phyloP scores from a whole-genome alignment of 208 protist species.

The Lotmaria passim region DNA sequence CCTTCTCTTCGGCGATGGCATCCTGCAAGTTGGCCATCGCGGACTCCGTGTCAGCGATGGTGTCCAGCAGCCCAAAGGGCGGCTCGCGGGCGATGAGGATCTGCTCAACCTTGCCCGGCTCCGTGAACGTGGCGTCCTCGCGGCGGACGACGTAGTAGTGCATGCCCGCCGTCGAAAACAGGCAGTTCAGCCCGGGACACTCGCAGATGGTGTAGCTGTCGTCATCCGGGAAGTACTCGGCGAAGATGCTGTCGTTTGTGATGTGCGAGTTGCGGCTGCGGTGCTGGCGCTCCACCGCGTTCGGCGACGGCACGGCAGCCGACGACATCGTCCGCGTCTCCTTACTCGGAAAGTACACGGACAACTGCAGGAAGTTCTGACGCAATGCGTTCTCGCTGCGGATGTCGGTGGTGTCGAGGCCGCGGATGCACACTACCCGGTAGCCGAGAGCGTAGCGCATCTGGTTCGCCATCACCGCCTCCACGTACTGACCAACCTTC shows the following conservation, averaged over 20 bases:
- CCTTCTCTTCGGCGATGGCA: conserved; percentile 73
- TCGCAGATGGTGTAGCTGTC: conserved; percentile 47
- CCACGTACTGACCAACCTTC: conserved; percentile 57
- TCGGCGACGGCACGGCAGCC: conserved; percentile 2
- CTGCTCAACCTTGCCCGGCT: conserved; percentile 51
- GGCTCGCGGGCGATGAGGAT: conserved; percentile 72
- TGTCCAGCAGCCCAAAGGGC: conserved; percentile 54
- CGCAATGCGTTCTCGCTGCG: conserved; percentile 40
- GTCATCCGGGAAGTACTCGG: conserved; percentile 23
- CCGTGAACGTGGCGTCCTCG: conserved; percentile 58
- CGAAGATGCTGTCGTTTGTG: conserved; percentile 14
- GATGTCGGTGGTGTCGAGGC: conserved; percentile 46
- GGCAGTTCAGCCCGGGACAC: conserved; percentile 58
- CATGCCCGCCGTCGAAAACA: conserved; percentile 62
- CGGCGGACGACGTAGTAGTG: conserved; percentile 55
- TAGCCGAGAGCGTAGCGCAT: conserved; percentile 74
- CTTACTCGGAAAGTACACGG: conserved; percentile 55
- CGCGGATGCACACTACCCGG: conserved; percentile 76
- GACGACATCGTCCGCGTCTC: neutral
- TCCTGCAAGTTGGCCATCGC: conserved; percentile 76
- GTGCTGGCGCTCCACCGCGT: neutral
- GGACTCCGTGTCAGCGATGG: conserved; percentile 60
- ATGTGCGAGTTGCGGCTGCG: conserved; percentile 7
- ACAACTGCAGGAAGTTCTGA: conserved; percentile 43
- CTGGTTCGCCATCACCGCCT: conserved; percentile 64